Base-by-base conservation (phyloP, 2,329 filamentous ascomycete species). In the Ophiostoma novo-ulmi region DNA sequence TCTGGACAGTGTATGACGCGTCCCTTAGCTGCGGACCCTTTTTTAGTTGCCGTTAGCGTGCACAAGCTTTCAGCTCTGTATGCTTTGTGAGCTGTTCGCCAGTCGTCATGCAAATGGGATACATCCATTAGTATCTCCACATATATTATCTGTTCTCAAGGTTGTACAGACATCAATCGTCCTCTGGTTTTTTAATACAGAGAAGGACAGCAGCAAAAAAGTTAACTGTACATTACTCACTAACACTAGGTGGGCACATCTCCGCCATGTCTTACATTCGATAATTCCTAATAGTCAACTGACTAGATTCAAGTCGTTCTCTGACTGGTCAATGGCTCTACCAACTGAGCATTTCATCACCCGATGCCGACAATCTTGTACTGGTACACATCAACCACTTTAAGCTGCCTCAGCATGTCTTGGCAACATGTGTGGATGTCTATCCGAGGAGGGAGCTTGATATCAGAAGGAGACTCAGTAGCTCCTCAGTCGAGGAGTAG, bases 1-100 rank as follows among this genome's bases (percentile, higher is more conserved):
- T 64, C 35, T 39, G 36, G 61, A 65, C 36, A 65, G 14, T 64
- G 35, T 39, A 65, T 65, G 63, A 65, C 63, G 63, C 63, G 63
- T n/a, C 63, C 58, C 8, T 65, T 36, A 65, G 63, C 63, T 65
- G 63, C 63, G 61, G 61, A 36, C 61, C 61, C 35, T 11, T 36
- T 36, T n/a, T 64, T 64, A 64, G 61, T 17, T 64, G 61, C 35
- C 61, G 61, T 36, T 65, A 65, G 63, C 36, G 63, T 20, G 13
- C 63, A 5, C 5, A 11, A 13, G 63, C 35, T 39, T 39, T 65
- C 63, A 65, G 63, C 63, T 65, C 36, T 39, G 5, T 36, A 41
- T 39, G 36, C 35, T 13, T 41, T n/a, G 3, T 22, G 63, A 39
- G 63, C 36, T 39, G 35, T 39, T 38, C 35, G 55, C 22, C 26